Conservation (phyloP, 306 rosid species). For the Vigna unguiculata region DNA sequence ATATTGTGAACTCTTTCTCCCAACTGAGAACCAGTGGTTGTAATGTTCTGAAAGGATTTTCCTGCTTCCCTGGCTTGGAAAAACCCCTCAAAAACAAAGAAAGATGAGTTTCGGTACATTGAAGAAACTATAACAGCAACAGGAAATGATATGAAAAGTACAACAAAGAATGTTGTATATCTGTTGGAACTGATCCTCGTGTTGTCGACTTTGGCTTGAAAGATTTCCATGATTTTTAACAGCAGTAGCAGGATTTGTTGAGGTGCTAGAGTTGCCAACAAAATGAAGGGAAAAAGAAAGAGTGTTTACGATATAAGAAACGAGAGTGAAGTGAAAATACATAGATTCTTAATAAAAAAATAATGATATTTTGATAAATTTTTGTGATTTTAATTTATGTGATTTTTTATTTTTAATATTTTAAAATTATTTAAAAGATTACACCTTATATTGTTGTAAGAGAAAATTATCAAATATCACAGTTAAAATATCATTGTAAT, state of each 20-base stretch:
- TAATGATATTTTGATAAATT: no score
- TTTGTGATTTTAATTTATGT: no score
- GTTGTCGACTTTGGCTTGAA: neutral
- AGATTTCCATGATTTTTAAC: neutral
- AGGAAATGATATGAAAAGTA: conserved; percentile 8
- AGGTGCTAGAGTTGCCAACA: neutral
- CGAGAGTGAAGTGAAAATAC: neutral
- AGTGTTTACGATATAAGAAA: no score
- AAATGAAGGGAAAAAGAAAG: no score
- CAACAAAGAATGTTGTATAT: neutral
- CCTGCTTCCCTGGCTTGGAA: conserved; percentile 2
- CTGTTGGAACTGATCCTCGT: neutral
- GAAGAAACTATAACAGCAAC: neutral
- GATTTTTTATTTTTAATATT: no score
- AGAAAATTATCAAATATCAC: no score
- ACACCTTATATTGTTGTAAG: no score
- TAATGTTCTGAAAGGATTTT: conserved; percentile 1
- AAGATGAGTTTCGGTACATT: conserved; percentile 17
- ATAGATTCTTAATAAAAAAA: no score
- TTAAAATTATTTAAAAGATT: no score
- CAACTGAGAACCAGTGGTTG: conserved; percentile 1
- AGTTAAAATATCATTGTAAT: no score
- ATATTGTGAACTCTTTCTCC: no score
- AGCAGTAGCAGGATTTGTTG: neutral
- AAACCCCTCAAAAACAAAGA: conserved; percentile 19